Base-by-base conservation (phyloP, 805 yeast genomes). In the Candida pseudoglaebosa region DNA sequence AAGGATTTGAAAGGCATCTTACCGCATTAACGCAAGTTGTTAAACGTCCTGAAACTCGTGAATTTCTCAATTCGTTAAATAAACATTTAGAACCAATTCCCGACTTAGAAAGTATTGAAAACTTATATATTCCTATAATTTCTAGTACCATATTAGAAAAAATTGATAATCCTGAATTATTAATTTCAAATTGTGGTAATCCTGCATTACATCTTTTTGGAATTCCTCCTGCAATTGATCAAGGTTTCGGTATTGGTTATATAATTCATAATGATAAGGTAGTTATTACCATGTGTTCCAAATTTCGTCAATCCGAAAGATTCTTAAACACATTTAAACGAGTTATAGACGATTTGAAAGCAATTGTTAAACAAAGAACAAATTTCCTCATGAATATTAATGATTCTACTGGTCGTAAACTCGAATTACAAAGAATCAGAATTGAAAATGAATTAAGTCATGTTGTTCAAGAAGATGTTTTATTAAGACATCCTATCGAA, bases 181-280 rank as follows among this genome's bases (percentile, higher is more conserved):
- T 68, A 37, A 84, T 93, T 4, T 80, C 90, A 13, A 89, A 89
- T 60, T 89, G 97, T 65, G 96, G 96, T 28, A 89, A 89, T 57
- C 95, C 95, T 4, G 84, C 95, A 1, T 69, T 89, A 41, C 80
- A 84, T 45, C 70, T 83, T 36, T 89, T 89, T 66, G 97, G 97
- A 0, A 89, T 89, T 54, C 95, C 96, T 3, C 96, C 97, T 2
- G 90, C 88, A 1, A 72, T 84, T 10, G 83, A 88, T 34, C 90
- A 86, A 53, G 97, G 97, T 2, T 88, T 83, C 59, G 96, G 96
- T n/a, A 75, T 89, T 26, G 96, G 95, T 4, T 89, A 89, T 57
- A 86, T 89, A 48, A 83, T 89, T 49, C 88, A 90, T 58, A 77
- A 71, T 31, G 85, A 87, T 53, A 79, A 87, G 15, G 77, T 89